A percentile compares a stretch with the other conserved stretches of the same genome.
Conservation (phyloP, 169 alveolate genomes). For the Cryptosporidium ryanae region DNA sequence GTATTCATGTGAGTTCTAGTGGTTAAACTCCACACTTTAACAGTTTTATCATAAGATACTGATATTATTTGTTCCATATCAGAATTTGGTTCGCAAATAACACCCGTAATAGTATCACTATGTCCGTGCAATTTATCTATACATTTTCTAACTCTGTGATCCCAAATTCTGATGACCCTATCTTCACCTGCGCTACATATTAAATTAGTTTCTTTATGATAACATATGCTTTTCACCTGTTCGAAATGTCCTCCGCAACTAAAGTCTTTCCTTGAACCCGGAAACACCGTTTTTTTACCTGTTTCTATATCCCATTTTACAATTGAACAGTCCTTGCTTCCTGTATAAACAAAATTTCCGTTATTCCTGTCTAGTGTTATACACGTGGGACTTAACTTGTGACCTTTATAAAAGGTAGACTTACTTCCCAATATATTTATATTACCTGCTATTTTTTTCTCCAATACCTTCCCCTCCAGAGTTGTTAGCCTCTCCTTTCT, state of each 20-base stretch:
- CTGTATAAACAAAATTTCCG: constrained; percentile 75
- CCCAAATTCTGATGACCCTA: constrained; percentile 78
- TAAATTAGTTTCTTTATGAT: constrained; percentile 61
- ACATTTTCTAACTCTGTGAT: constrained; percentile 71
- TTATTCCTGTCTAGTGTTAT: constrained; percentile 72
- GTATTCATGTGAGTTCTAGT: constrained; percentile 74
- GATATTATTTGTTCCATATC: constrained; percentile 68
- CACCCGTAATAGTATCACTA: constrained; percentile 74
- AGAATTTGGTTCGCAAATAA: constrained; percentile 74
- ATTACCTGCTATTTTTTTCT: constrained; percentile 41
- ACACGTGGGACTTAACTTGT: constrained; percentile 79
- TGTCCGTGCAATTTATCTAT: constrained; percentile 76
- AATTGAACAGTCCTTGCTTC: constrained; percentile 81
- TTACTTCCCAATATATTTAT: constrained; percentile 1
- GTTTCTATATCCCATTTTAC: constrained; percentile 78
- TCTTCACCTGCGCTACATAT: constrained; percentile 80
- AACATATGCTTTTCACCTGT: constrained; percentile 72
- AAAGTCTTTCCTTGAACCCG: constrained; percentile 65
- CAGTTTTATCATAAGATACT: constrained; percentile 76
- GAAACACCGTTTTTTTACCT: constrained; percentile 59
- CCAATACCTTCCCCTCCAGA: constrained; percentile 16
- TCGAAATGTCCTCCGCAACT: constrained; percentile 74
- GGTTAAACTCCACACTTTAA: constrained; percentile 76
- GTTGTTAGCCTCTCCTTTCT: background rate
- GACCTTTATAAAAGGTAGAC: constrained; percentile 76